Evolutionary conservation across 768 basidiomycete species (phyloP), one percentile per base, ranked within the genome.

Genomic region (Tylopilus balloui): DNA sequence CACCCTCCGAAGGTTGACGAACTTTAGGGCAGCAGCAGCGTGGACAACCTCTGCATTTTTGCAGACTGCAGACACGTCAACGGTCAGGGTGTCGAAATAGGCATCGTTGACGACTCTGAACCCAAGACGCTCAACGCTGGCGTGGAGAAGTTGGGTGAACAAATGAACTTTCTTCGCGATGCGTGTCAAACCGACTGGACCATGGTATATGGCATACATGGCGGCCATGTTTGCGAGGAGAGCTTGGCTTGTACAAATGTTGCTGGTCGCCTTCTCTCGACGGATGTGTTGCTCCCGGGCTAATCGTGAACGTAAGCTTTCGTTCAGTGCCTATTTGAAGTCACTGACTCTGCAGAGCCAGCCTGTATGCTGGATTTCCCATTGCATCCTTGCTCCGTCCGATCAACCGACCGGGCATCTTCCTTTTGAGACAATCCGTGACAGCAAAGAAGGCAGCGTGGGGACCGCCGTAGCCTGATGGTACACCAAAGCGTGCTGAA

Each of bases 221-320:
- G 94, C 93, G 17, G 96, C 92, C 92, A 97, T 97, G 71, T 99
- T 99, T 17, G 96, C 96, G 23, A 99, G 86, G 15, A 99, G 81
- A 0, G 92, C 96, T 70, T 99, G 94, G 57, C 89, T 91, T 6
- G 96, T 99, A 66, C 96, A 99, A 51, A 99, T 96, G 64, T 98
- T 98, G 63, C 90, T 93, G 4, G 96, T 99, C 0, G 96, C 95
- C 72, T 93, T 97, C 67, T 99, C 95, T 19, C 95, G 88, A 51
- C 95, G 87, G 55, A 97, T 96, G 62, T 96, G 93, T 69, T 95
- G 94, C 66, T 96, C 92, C 23, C 93, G 88, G 50, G 94, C 92
- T 95, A 44, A 47, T 50, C 15, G 41, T 39, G 10, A 15, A 28
- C 9, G 45, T 56, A 19, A 63, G 48, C 46, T n/a, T 27, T 35